Conservation (phyloP, 495 filamentous ascomycete genomes). For the Aspergillus sclerotioniger region DNA sequence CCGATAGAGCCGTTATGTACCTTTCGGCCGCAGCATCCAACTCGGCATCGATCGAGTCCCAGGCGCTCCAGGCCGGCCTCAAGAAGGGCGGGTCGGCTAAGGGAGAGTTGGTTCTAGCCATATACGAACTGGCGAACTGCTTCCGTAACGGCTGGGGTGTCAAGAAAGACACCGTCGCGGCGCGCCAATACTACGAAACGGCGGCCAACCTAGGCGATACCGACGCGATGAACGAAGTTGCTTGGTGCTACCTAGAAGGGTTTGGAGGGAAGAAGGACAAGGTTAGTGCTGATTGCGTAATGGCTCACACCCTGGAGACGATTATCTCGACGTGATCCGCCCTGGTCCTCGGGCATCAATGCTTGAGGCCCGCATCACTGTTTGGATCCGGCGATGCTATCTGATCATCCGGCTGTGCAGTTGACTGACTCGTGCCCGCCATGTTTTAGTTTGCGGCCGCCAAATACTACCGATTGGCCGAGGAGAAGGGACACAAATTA, state of each 20-base stretch:
- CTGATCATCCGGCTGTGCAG: slow-evolving; percentile 5
- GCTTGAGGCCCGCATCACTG: slow-evolving; percentile 19
- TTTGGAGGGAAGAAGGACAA: slow-evolving; percentile 96
- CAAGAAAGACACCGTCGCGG: slow-evolving; percentile 81
- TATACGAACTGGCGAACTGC: slow-evolving; percentile 90
- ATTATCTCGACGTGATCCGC: neutral
- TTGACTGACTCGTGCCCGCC: slow-evolving; percentile 10
- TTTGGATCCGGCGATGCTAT: slow-evolving; percentile 21
- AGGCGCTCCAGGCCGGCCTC: slow-evolving; percentile 78
- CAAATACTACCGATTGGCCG: slow-evolving; percentile 90
- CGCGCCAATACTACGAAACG: slow-evolving; percentile 93
- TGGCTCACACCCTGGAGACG: slow-evolving; percentile 5
- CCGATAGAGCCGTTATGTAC: slow-evolving; percentile 73
- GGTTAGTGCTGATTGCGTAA: slow-evolving; percentile 57
- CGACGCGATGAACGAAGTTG: slow-evolving; percentile 96
- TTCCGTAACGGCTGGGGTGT: slow-evolving; percentile 97
- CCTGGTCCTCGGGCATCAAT: slow-evolving; percentile 21
- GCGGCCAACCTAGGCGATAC: slow-evolving; percentile 94
- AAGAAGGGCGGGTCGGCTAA: slow-evolving; percentile 95
- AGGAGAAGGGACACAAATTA: slow-evolving; percentile 82
- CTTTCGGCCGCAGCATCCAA: slow-evolving; percentile 89
- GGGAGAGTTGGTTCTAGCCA: slow-evolving; percentile 94
- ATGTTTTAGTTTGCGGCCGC: slow-evolving; percentile 71
- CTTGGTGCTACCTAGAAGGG: slow-evolving; percentile 93
- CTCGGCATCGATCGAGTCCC: slow-evolving; percentile 78